Evolutionary conservation across 345 rosid genomes (phyloP).

Genomic region (Linum lewisii): DNA sequence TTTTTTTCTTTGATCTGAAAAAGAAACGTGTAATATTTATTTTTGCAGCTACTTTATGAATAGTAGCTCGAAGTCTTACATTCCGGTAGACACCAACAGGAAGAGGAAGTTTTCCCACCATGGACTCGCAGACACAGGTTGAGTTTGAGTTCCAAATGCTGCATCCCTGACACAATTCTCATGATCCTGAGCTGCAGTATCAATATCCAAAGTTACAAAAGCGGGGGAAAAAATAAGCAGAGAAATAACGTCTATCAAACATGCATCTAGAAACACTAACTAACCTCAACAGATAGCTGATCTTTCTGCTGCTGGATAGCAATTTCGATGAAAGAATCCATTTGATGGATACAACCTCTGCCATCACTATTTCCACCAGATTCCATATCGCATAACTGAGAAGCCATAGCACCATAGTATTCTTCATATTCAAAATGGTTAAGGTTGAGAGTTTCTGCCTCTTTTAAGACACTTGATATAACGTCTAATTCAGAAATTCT

Average conservation of each 20-base stretch:
- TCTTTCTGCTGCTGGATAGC: slow-evolving; percentile 77
- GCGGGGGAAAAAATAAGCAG: neutral
- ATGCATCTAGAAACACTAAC: slow-evolving; percentile 13
- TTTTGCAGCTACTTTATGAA: no score
- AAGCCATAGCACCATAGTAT: slow-evolving; percentile 39
- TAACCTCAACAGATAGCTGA: slow-evolving; percentile 67
- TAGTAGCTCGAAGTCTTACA: no score
- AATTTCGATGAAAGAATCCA: slow-evolving; percentile 69
- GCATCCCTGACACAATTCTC: slow-evolving; percentile 65
- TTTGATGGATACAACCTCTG: slow-evolving; percentile 56
- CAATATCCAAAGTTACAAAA: slow-evolving; percentile 4
- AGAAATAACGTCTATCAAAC: no score
- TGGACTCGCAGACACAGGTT: slow-evolving; percentile 65
- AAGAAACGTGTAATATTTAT: no score
- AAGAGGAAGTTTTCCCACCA: no score
- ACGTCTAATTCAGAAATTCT: slow-evolving; percentile 64
- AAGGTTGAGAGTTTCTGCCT: slow-evolving; percentile 55
- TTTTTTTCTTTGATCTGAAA: no score
- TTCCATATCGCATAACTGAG: slow-evolving; percentile 77
- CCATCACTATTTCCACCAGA: slow-evolving; percentile 71
- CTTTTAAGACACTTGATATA: slow-evolving; percentile 62
- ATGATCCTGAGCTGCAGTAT: slow-evolving; percentile 56
- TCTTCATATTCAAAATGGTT: slow-evolving; percentile 70
- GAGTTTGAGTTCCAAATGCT: slow-evolving; percentile 74
- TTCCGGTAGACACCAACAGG: no score